These are phyloP conservation scores for Gossypium schwendimanii DNA, from an alignment of 441 rosid species.

Conservation along the genomic window DNA sequence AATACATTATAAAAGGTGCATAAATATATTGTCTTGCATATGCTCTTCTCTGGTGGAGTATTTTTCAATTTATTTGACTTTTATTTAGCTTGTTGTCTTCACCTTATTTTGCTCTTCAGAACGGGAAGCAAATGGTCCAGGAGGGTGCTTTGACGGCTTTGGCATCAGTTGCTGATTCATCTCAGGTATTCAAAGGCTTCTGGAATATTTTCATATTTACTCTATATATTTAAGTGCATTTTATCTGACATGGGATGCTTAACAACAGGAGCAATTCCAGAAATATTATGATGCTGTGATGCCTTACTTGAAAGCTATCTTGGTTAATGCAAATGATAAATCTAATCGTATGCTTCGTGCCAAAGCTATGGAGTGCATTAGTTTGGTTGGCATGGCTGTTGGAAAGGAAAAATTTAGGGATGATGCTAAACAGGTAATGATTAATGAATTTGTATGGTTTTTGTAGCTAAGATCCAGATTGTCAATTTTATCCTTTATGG, in stretches of 20 bases:
- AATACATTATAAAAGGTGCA: neutral
- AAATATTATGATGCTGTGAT: constrained; percentile 44
- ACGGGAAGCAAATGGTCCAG: constrained; percentile 41
- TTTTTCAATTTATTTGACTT: neutral
- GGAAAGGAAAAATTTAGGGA: constrained; percentile 43
- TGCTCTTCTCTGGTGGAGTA: neutral
- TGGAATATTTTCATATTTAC: neutral
- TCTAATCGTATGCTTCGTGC: constrained; percentile 43
- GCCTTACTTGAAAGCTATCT: constrained; percentile 49
- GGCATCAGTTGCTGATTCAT: constrained; percentile 46
- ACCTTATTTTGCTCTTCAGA: constrained; percentile 23
- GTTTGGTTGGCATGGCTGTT: constrained; percentile 46
- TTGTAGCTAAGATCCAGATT: neutral
- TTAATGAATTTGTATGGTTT: neutral
- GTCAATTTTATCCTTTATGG: neutral
- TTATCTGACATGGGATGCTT: constrained; percentile 6
- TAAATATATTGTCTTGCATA: neutral
- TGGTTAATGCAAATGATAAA: constrained; percentile 41
- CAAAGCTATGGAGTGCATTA: constrained; percentile 46
- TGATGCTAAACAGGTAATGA: constrained; percentile 42
- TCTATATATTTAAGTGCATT: constrained; percentile 1
- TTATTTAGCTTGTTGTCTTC: neutral
- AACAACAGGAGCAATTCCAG: constrained; percentile 40
- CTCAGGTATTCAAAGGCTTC: constrained; percentile 20
- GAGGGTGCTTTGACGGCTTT: constrained; percentile 43